Conservation (phyloP, 2,329 filamentous ascomycete genomes). For the Colletotrichum camelliae region DNA sequence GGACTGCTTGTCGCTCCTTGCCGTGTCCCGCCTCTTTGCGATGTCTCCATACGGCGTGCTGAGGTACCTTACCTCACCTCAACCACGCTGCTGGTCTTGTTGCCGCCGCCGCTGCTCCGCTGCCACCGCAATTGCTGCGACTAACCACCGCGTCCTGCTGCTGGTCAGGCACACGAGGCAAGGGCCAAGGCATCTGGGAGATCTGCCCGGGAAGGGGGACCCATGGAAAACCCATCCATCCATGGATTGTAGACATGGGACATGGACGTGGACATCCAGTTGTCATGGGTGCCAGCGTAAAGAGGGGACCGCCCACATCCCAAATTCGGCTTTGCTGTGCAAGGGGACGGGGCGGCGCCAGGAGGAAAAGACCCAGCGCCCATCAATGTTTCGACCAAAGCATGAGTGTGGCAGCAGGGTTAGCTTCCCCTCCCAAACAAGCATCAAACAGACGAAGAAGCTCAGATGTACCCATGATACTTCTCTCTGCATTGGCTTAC, state of each 20-base stretch:
- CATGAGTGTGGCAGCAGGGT: conserved; percentile 36
- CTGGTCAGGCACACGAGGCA: conserved; percentile 6
- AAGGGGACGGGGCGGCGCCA: background rate
- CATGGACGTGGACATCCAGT: background rate
- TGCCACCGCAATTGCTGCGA: background rate
- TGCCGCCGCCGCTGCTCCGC: background rate
- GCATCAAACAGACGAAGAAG: conserved; percentile 45
- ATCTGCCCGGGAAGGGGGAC: conserved; percentile 21
- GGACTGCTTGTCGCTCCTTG: background rate
- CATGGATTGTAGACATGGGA: background rate
- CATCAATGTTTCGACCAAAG: conserved; percentile 41
- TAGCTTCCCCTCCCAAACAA: conserved; percentile 42
- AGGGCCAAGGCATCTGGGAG: conserved; percentile 22
- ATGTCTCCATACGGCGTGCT: background rate
- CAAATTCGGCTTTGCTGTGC: conserved; percentile 14
- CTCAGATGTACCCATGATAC: conserved; percentile 5
- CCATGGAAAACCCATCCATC: conserved; percentile 7
- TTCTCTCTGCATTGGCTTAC: background rate
- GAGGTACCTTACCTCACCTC: background rate
- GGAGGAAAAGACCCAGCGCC: conserved; percentile 20
- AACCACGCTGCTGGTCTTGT: background rate
- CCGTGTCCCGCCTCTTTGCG: background rate
- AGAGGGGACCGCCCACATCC: conserved; percentile 20
- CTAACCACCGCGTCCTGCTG: background rate
- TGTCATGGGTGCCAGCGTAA: background rate